Evolutionary conservation across 2,329 filamentous ascomycete genomes (phyloP).

Genomic region (Nothopassalora personata): DNA sequence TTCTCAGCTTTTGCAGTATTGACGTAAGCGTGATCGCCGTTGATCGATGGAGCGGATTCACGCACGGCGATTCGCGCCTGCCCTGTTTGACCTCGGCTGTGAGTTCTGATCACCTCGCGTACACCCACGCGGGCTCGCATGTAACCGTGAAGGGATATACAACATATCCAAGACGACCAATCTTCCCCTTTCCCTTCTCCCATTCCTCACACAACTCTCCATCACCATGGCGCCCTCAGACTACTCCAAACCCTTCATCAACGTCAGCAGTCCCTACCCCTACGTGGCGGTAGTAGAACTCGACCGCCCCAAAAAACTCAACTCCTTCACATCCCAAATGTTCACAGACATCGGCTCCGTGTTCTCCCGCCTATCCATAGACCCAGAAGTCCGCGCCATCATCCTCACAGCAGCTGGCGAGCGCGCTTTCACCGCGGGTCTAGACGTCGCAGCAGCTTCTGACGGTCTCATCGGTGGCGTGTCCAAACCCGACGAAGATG

Average conservation of each 20-base stretch:
- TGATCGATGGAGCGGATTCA: too few species aligned
- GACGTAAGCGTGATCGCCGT: too few species aligned
- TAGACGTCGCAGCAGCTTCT: constrained; percentile 50
- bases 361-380: constrained; percentile 66
- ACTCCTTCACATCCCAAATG: constrained; percentile 71
- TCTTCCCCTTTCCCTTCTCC: too few species aligned
- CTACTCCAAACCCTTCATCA: constrained; percentile 19
- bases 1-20: not conserved
- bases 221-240: constrained; percentile 15
- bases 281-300: constrained; percentile 85
- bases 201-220: not conserved
- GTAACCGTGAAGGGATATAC: too few species aligned
- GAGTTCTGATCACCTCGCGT: too few species aligned
- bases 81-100: too few species aligned
- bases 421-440: constrained; percentile 69
- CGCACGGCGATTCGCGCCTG: too few species aligned
- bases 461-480: constrained; percentile 10
- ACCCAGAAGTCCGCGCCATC: constrained; percentile 68
- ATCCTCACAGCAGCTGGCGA: constrained; percentile 77
- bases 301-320: constrained; percentile 79
- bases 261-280: constrained; percentile 60
- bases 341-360: constrained; percentile 74
- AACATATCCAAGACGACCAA: too few species aligned
- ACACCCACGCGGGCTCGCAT: too few species aligned
- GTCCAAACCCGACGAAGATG: constrained; percentile 14